Conservation (phyloP, 2,329 filamentous ascomycete species). For the Epichloe aotearoae region DNA sequence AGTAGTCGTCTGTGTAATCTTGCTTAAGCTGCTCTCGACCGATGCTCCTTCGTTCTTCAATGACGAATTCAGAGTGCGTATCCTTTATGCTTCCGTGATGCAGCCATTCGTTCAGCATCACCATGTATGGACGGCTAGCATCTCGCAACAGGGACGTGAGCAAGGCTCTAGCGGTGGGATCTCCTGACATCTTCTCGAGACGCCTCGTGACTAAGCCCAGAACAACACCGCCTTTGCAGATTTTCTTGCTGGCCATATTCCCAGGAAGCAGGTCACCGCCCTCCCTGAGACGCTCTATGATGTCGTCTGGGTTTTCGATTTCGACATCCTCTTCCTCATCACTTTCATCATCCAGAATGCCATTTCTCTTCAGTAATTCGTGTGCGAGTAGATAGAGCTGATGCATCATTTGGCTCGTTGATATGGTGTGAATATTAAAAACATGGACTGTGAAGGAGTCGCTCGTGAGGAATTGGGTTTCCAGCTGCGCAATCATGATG, state of each 20-base stretch:
- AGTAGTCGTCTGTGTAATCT: slow-evolving; percentile 98
- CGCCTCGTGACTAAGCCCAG: slow-evolving; percentile 74
- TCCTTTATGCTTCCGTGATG: slow-evolving; percentile 93
- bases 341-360: slow-evolving; percentile 67
- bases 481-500: slow-evolving; percentile 81
- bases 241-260: slow-evolving; percentile 72
- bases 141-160: slow-evolving; percentile 75
- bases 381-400: slow-evolving; percentile 81
- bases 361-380: slow-evolving; percentile 79
- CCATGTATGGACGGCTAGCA: slow-evolving; percentile 89
- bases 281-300: slow-evolving; percentile 78
- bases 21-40: slow-evolving; percentile 80
- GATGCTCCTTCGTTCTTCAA: slow-evolving; percentile 94
- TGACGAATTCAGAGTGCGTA: slow-evolving; percentile 82
- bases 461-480: slow-evolving; percentile 84
- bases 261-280: slow-evolving; percentile 70
- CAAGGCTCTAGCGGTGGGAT: slow-evolving; percentile 72
- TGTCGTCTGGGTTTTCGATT: slow-evolving; percentile 77
- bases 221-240: slow-evolving; percentile 96
- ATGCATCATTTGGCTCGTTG: slow-evolving; percentile 79
- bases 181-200: slow-evolving; percentile 80
- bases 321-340: slow-evolving; percentile 57
- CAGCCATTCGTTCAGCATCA: slow-evolving; percentile 96
- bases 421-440: slow-evolving; percentile 80
- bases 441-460: slow-evolving; percentile 84